Evolutionary conservation across 495 filamentous ascomycete species (phyloP).

Genomic region (Talaromyces liani): DNA sequence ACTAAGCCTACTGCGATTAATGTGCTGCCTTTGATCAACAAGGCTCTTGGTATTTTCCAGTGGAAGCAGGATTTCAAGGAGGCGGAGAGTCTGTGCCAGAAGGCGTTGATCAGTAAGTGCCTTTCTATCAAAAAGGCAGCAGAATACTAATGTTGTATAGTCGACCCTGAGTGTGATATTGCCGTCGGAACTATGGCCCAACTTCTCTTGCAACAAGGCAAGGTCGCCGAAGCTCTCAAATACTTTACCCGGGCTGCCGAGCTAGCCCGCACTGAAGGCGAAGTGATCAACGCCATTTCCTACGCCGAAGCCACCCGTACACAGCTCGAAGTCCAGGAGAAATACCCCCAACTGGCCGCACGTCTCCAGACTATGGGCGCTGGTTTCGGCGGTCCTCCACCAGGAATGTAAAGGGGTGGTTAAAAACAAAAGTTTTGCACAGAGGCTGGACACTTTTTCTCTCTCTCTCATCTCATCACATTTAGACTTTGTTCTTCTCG

Average conservation of each 20-base stretch:
- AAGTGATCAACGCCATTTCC: constrained; percentile 91
- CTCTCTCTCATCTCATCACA: neutral
- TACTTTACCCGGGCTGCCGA: constrained; percentile 97
- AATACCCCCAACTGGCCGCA: constrained; percentile 88
- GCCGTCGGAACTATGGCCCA: constrained; percentile 99
- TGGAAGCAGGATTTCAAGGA: constrained; percentile 95
- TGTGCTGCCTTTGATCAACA: constrained; percentile 96
- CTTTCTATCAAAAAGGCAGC: neutral
- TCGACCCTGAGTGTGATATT: constrained; percentile 98
- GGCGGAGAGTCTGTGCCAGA: constrained; percentile 93
- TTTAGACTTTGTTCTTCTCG: neutral
- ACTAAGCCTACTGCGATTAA: constrained; percentile 92
- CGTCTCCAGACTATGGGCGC: constrained; percentile 72
- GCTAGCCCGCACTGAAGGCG: constrained; percentile 89
- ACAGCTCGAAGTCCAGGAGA: constrained; percentile 95
- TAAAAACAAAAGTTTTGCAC: neutral
- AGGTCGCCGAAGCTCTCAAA: constrained; percentile 88
- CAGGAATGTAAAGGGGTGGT: constrained; percentile 25
- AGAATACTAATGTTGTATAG: constrained; percentile 35
- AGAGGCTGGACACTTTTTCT: neutral
- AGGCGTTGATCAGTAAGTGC: constrained; percentile 86
- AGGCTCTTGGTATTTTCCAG: constrained; percentile 92
- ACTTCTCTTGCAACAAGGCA: constrained; percentile 94
- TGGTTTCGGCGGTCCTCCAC: constrained; percentile 27
- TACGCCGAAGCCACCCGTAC: constrained; percentile 97